These are phyloP conservation scores for Wickerhamomyces sydowiorum DNA, from an alignment of 805 yeast genomes.

Conservation along the genomic window DNA sequence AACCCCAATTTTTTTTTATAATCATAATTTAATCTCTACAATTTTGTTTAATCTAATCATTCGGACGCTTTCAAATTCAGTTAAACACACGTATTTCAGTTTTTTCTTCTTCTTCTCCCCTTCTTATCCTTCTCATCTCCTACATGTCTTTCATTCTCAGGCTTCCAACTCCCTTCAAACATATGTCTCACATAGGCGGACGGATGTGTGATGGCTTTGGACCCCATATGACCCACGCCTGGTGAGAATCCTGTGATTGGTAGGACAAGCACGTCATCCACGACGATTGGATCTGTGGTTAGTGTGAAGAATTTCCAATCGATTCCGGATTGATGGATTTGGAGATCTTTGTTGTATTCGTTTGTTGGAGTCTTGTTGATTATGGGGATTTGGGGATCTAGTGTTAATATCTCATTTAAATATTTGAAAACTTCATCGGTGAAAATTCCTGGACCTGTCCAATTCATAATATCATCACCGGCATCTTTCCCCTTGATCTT, in stretches of 20 bases:
- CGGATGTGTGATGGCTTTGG: slow-evolving; percentile 34
- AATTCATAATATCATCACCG: slow-evolving; percentile 80
- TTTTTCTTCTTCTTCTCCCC: no score
- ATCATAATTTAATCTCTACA: not conserved
- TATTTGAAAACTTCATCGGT: slow-evolving; percentile 83
- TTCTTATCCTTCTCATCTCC: not conserved
- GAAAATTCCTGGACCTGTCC: slow-evolving; percentile 97
- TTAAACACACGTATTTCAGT: no score
- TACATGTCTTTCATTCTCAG: slow-evolving; percentile 11
- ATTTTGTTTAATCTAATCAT: not conserved
- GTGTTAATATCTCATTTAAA: slow-evolving; percentile 44
- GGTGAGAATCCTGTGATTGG: slow-evolving; percentile 71
- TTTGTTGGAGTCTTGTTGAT: slow-evolving; percentile 16
- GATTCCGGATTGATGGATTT: slow-evolving; percentile 28
- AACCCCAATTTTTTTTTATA: not conserved
- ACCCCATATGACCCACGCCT: slow-evolving; percentile 67
- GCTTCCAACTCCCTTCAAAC: slow-evolving; percentile 66
- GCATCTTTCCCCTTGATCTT: slow-evolving; percentile 50
- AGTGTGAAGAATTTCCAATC: slow-evolving; percentile 64
- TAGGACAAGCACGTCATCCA: slow-evolving; percentile 65
- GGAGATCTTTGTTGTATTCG: slow-evolving; percentile 24
- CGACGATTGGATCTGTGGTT: slow-evolving; percentile 43
- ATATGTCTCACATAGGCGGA: slow-evolving; percentile 57
- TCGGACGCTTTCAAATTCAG: not conserved
- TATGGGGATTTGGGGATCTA: slow-evolving; percentile 2